A percentile compares a stretch with the other conserved stretches of the same genome.
phyloP scores from a whole-genome alignment of 108 stramenopile species.

The Conticribra weissflogii region DNA sequence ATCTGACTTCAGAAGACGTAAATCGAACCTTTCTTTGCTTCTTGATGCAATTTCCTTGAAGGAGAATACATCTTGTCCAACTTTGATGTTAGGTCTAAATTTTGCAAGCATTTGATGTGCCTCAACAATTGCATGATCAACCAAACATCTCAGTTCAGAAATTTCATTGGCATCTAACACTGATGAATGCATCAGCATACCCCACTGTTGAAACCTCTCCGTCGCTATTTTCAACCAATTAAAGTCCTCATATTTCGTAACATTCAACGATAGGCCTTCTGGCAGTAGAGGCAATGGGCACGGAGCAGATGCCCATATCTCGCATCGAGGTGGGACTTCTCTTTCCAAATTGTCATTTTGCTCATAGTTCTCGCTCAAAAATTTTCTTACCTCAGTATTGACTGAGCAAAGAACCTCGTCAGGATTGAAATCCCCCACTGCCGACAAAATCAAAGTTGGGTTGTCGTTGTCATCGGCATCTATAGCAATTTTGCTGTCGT shows the following conservation, averaged over 20 bases:
- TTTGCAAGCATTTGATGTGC: slow-evolving; percentile 25
- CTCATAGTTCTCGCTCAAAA: not conserved
- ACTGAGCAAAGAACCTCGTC: not conserved
- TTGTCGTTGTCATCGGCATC: not conserved
- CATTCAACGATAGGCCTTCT: slow-evolving; percentile 15
- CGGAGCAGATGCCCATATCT: slow-evolving; percentile 61
- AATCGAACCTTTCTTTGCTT: slow-evolving; percentile 56
- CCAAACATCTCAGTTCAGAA: slow-evolving; percentile 18
- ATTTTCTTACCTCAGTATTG: not conserved
- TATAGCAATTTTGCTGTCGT: not conserved
- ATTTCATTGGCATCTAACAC: slow-evolving; percentile 27
- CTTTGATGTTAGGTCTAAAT: slow-evolving; percentile 45
- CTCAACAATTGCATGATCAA: slow-evolving; percentile 29
- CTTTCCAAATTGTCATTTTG: not conserved
- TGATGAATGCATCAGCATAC: slow-evolving; percentile 37
- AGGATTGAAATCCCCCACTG: not conserved
- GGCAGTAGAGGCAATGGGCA: slow-evolving; percentile 51
- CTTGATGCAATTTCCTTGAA: slow-evolving; percentile 69
- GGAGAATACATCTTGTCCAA: slow-evolving; percentile 52
- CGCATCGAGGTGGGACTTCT: slow-evolving; percentile 7
- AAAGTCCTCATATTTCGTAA: not conserved
- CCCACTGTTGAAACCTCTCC: slow-evolving; percentile 39
- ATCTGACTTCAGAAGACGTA: slow-evolving; percentile 31
- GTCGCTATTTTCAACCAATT: slow-evolving; percentile 13
- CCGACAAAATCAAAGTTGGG: not conserved